A percentile compares a stretch with the other conserved stretches of the same genome.
phyloP scores from a whole-genome alignment of 2,329 filamentous ascomycete genomes.

The Hymenoscyphus fructigenus region DNA sequence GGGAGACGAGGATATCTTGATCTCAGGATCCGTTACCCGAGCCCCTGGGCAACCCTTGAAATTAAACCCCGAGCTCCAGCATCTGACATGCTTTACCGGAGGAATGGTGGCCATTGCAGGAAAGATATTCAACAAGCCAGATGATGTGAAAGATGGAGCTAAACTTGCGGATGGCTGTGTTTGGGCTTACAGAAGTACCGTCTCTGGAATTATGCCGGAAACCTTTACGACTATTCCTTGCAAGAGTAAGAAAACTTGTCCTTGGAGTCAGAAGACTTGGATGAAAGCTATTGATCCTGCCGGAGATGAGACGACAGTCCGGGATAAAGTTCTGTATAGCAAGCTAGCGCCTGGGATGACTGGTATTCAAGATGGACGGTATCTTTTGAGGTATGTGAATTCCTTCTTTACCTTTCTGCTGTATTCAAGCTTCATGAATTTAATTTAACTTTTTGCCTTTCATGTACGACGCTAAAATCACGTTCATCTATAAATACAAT shows the following conservation, averaged over 20 bases:
- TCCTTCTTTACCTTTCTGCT: background rate
- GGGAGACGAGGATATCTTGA: constrained; percentile 41
- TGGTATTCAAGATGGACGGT: constrained; percentile 26
- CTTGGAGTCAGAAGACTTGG: constrained; percentile 53
- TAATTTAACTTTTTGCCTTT: too few relatives aligned
- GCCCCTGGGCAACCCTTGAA: constrained; percentile 47
- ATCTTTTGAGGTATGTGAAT: constrained; percentile 27
- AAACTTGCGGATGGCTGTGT: constrained; percentile 63
- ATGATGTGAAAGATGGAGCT: constrained; percentile 55
- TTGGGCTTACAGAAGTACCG: constrained; percentile 58
- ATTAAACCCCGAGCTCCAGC: constrained; percentile 48
- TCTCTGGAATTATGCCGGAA: constrained; percentile 63
- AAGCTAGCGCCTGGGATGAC: constrained; percentile 29
- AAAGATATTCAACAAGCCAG: constrained; percentile 54
- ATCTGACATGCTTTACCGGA: constrained; percentile 71
- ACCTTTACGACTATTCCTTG: constrained; percentile 43
- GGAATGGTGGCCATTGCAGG: constrained; percentile 70
- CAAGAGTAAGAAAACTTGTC: constrained; percentile 25
- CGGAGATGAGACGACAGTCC: constrained; percentile 16
- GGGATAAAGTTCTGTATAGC: constrained; percentile 17
- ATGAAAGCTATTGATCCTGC: constrained; percentile 25
- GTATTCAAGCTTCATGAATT: too few relatives aligned
- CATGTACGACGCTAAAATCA: too few relatives aligned
- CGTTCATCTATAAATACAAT: too few relatives aligned
- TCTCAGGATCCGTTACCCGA: constrained; percentile 47